phyloP scores from a whole-genome alignment of 495 filamentous ascomycete species.

The Podospora conica region DNA sequence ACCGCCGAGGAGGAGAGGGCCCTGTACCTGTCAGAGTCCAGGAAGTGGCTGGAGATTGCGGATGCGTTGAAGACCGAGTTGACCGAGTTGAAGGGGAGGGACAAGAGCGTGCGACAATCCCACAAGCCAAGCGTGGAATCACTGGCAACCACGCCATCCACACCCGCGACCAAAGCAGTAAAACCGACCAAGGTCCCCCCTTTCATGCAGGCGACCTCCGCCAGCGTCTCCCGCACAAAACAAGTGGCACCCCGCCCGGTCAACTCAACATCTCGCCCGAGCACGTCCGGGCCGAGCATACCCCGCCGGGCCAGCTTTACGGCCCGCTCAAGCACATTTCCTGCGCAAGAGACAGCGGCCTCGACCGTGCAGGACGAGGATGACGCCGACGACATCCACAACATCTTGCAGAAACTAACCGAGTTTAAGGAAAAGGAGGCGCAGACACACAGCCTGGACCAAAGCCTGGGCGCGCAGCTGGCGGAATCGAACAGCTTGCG shows the following conservation, averaged over 20 bases:
- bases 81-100: neutral
- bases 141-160: neutral
- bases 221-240: too few species aligned
- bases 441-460: too few species aligned
- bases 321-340: too few species aligned
- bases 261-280: neutral
- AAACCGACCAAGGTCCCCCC: too few species aligned
- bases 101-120: neutral
- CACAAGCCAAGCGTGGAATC: neutral
- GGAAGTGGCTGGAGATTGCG: neutral
- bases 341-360: too few species aligned
- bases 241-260: neutral
- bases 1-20: neutral
- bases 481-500: neutral
- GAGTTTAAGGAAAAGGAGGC: too few species aligned
- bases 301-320: too few species aligned
- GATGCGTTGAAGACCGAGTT: too few species aligned
- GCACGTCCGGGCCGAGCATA: neutral
- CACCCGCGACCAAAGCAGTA: too few species aligned
- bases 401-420: neutral
- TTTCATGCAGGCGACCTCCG: too few species aligned
- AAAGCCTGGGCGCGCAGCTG: neutral
- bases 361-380: neutral
- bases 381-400: neutral
- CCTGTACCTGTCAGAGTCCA: too few species aligned